Conservation (phyloP, 306 rosid species). For the Benincasa hispida region DNA sequence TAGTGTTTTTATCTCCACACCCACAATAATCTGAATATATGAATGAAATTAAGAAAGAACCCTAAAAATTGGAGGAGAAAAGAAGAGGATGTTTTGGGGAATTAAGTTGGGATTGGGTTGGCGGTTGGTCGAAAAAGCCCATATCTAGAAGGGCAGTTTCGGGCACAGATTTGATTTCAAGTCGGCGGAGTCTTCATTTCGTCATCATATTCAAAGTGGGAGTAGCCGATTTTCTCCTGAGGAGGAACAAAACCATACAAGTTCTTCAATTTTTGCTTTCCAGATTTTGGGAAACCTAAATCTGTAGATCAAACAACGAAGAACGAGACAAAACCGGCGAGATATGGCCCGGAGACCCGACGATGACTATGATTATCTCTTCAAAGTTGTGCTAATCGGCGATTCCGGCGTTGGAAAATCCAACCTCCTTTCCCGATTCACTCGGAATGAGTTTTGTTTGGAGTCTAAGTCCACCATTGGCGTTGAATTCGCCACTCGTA, state of each 20-base stretch:
- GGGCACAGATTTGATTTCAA: background rate
- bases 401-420: slow-evolving; percentile 96
- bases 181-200: background rate
- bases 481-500: slow-evolving; percentile 89
- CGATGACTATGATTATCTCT: slow-evolving; percentile 86
- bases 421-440: slow-evolving; percentile 91
- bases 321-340: background rate
- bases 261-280: background rate
- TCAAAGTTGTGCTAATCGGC: slow-evolving; percentile 87
- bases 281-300: background rate
- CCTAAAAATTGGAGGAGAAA: background rate
- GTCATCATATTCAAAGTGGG: background rate
- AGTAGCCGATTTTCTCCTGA: background rate
- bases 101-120: background rate
- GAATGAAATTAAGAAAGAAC: too few relatives aligned
- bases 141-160: background rate
- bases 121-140: background rate
- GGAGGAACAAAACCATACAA: background rate
- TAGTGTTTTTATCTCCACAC: too few relatives aligned
- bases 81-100: background rate
- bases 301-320: background rate
- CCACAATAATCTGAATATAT: too few relatives aligned
- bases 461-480: slow-evolving; percentile 97
- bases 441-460: slow-evolving; percentile 89
- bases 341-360: slow-evolving; percentile 58